phyloP scores from a whole-genome alignment of 192 early-diverging fungal species.

The Dissophora globulifera region DNA sequence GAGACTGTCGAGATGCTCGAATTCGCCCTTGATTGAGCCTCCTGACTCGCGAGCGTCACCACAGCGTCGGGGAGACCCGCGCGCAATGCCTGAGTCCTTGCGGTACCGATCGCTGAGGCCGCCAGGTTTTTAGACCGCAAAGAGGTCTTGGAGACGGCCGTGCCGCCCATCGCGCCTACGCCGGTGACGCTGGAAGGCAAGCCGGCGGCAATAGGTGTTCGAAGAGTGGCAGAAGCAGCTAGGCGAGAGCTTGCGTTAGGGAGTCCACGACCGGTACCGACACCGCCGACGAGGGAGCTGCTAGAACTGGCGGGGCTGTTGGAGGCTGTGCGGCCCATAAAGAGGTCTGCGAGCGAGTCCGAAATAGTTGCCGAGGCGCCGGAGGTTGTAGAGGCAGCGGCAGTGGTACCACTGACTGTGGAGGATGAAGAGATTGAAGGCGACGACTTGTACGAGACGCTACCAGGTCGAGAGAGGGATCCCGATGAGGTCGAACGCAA shows the following conservation, averaged over 20 bases:
- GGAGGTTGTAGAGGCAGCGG: neutral
- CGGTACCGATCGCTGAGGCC: conserved; percentile 32
- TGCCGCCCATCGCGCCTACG: conserved; percentile 36
- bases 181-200: conserved; percentile 31
- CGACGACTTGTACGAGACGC: neutral
- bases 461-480: neutral
- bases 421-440: neutral
- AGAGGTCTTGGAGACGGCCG: conserved; percentile 33
- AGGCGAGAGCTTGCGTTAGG: conserved; percentile 25
- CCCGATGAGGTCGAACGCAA: conserved; percentile 14
- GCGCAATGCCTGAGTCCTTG: conserved; percentile 33
- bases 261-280: conserved; percentile 25
- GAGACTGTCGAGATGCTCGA: conserved; percentile 35
- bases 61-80: conserved; percentile 19
- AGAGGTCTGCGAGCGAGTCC: conserved; percentile 26
- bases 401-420: neutral
- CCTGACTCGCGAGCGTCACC: conserved; percentile 29
- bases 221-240: conserved; percentile 23
- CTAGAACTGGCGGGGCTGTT: conserved; percentile 1
- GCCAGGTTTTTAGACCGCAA: conserved; percentile 42
- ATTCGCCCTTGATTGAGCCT: conserved; percentile 38
- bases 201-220: conserved; percentile 49
- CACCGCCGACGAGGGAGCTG: conserved; percentile 13
- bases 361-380: conserved; percentile 16
- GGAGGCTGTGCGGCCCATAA: conserved; percentile 20